Base-by-base conservation (phyloP, 495 filamentous ascomycete species). In the Friedmanniomyces simplex region DNA sequence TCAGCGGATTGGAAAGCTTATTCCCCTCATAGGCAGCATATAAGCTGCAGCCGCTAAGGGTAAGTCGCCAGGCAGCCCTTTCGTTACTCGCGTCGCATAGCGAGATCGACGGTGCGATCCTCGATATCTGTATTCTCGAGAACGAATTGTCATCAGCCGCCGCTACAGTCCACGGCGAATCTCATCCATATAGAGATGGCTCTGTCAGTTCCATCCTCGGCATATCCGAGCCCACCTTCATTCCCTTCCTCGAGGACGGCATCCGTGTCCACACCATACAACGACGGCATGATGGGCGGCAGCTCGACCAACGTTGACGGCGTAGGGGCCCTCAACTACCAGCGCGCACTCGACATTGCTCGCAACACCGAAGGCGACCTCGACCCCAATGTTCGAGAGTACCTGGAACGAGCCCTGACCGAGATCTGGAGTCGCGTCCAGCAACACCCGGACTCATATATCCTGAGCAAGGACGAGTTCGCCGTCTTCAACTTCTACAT, bases 401-500 rank as follows among this genome's bases (percentile, higher is more conserved):
- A 78, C 37, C 78, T 93, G 24, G 78, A 84, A 56, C 59, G 61
- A 25, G 80, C 79, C 22, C 69, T 88, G 21, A 57, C 62, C 2
- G 73, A 77, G 25, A 73, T 90, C 48, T 89, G 85, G 86, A 63
- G 57, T 7, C 82, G 76, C 55, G 72, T 93, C 25, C 60, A 80
- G 52, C 72, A 71, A 4, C 69, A 81, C 37, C 83, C 81, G 4
- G 69, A 78, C n/a, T 67, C 67, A 8, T 90, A 88, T 68, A 64
- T 89, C 16, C 79, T 91, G 69, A 79, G 69, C 11, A 72, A 75
- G 52, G 78, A 86, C 62, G 86, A 93, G 66, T 89, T 89, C 60
- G 78, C 85, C 16, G 73, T 93, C 26, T 89, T 90, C 77, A 91
- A 82, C 68, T 90, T 82, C 65, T 88, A 82, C 67, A 80, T 83